phyloP scores from a whole-genome alignment of 2,329 filamentous ascomycete species.

The Microsporum audouinii region DNA sequence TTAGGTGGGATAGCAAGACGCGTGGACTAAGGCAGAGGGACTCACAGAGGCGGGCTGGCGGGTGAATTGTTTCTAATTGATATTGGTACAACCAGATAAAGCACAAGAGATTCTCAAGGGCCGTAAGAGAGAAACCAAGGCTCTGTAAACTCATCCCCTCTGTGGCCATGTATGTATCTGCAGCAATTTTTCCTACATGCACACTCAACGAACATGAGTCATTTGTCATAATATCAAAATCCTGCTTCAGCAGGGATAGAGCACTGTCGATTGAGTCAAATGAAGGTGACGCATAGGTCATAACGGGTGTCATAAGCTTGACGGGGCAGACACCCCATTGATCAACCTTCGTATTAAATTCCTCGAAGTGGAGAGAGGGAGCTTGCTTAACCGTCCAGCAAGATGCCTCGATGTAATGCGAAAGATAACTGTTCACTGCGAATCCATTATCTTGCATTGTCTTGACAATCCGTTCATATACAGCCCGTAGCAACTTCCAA shows the following conservation, averaged over 20 bases:
- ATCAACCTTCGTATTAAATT: constrained; percentile 6
- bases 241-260: constrained; percentile 10
- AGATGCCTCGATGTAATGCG: not conserved
- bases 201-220: constrained; percentile 18
- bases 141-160: constrained; percentile 3
- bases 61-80: constrained; percentile 19
- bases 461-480: constrained; percentile 10
- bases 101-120: constrained; percentile 21
- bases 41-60: constrained; percentile 9
- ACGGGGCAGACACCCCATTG: constrained; percentile 11
- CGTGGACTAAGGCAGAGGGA: constrained; percentile 5
- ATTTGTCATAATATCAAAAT: constrained; percentile 17
- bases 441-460: constrained; percentile 8
- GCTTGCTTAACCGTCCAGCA: constrained; percentile 12
- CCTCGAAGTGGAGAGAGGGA: not conserved
- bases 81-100: constrained; percentile 18
- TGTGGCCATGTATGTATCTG: not conserved
- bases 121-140: constrained; percentile 2
- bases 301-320: constrained; percentile 11
- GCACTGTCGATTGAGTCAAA: constrained; percentile 12
- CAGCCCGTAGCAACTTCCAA: not conserved
- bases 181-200: constrained; percentile 18
- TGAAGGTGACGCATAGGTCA: constrained; percentile 5
- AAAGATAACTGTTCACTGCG: constrained; percentile 9
- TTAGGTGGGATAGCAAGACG: constrained; percentile 5